Base-by-base conservation (phyloP, 108 stramenopile genomes). In the Cylindrotheca fusiformis region DNA sequence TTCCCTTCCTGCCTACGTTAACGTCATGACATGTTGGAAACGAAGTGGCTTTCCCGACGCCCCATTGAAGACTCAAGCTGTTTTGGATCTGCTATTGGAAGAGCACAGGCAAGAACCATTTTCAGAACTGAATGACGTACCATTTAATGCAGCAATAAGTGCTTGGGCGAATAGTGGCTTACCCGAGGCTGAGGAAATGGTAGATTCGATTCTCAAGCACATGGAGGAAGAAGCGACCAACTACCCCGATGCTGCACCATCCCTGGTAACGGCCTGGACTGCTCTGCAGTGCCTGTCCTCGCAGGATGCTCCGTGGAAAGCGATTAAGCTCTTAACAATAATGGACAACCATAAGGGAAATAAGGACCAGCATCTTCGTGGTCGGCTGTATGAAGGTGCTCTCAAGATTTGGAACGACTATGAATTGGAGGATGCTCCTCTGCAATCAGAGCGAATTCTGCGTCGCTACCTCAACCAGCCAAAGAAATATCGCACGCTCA, bases 1-100 rank as follows among this genome's bases (percentile, higher is more conserved):
- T 27, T 60, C 58, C 1, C 24, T n/a, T 44, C 52, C 30, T 20
- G 14, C 63, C 8, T 72, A 65, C 54, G 63, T 60, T 6, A 52
- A 72, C 25, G 71, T 72, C 4, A 60, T 72, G 26, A 32, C 55
- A 6, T 48, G 64, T 0, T 72, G 71, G 71, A 22, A 30, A 44
- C 20, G 32, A 53, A 41, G 47, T 33, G 45, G 8, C 14, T 27
- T 22, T 1, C 20, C 31, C 0, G 33, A 63, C 1, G 28, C 61
- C 4, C 47, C 70, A 30, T 6, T 30, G 22, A 32, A 51, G 10
- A 57, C 64, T 29, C 58, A 72, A n/a, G 50, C 29, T 19, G 30
- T 72, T 29, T 30, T 72, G 25, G 58, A 65, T 52, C 58, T 65
- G 19, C 25, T 65, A 1, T 25, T 65, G 3, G 36, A 50, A 6